These are phyloP conservation scores for Tagetes erecta DNA, from an alignment of 129 eudicot genomes.

Conservation along the genomic window DNA sequence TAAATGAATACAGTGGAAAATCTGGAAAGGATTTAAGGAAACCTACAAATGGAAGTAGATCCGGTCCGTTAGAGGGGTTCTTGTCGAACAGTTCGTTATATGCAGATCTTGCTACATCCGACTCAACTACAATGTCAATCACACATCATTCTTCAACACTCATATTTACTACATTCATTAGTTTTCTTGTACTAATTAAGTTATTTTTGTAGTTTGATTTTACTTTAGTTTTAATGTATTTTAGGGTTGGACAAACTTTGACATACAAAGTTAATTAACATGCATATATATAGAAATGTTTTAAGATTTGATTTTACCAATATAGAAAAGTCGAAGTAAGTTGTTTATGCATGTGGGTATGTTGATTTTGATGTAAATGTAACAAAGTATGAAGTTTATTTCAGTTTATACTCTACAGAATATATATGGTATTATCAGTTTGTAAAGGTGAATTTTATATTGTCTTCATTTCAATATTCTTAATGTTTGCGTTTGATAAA, in stretches of 20 bases:
- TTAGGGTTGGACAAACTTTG: slow-evolving; percentile 14
- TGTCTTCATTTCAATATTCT: not conserved
- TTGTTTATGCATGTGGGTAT: not conserved
- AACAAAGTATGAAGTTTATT: not conserved
- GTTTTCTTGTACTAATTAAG: not conserved
- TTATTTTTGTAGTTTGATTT: not conserved
- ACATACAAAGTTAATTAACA: not conserved
- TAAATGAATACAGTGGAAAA: slow-evolving; percentile 37
- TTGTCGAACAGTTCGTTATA: slow-evolving; percentile 66
- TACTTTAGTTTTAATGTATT: not conserved
- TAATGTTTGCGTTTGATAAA: not conserved
- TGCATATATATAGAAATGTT: not conserved
- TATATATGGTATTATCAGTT: too few species aligned
- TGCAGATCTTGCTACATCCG: slow-evolving; percentile 58
- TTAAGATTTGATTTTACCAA: not conserved
- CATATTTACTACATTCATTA: slow-evolving; percentile 1
- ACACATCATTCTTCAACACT: slow-evolving; percentile 11
- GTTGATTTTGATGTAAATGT: not conserved
- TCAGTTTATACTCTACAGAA: too few species aligned
- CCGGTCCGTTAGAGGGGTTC: slow-evolving; percentile 38
- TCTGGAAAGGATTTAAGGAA: slow-evolving; percentile 36
- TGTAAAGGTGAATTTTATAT: too few species aligned
- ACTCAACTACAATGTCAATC: slow-evolving; percentile 20
- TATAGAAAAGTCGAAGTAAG: not conserved
- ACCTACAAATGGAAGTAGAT: slow-evolving; percentile 25